Conservation (phyloP, 495 filamentous ascomycete species). For the Lasiosphaeria hispida region DNA sequence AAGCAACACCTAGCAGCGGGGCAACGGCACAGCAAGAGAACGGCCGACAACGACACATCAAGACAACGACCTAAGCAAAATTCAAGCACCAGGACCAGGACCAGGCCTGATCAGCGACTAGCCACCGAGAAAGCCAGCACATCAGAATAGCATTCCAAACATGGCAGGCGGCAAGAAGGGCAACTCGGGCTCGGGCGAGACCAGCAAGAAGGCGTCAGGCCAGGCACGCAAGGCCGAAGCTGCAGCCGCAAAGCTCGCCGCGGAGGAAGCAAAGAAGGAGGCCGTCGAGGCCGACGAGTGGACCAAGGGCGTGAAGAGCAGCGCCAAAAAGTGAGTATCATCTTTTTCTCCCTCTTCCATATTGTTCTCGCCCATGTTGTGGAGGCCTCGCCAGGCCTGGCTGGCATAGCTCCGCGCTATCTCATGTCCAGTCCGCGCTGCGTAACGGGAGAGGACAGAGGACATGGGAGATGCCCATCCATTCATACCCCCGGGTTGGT, state of each 20-base stretch:
- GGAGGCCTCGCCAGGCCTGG: neutral
- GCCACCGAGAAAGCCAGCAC: neutral
- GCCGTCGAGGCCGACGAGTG: conserved; percentile 74
- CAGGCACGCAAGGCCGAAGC: conserved; percentile 92
- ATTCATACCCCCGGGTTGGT: too few species aligned
- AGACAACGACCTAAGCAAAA: neutral
- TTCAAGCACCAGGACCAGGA: neutral
- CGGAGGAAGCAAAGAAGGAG: conserved; percentile 62
- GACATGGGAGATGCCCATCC: neutral
- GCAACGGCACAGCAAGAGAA: neutral
- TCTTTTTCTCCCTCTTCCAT: neutral
- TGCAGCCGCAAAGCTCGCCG: conserved; percentile 73
- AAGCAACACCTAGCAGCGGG: neutral
- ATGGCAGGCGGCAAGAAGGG: conserved; percentile 62
- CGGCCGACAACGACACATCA: neutral
- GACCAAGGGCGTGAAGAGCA: conserved; percentile 80
- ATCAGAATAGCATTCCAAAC: conserved; percentile 3
- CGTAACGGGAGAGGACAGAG: too few species aligned
- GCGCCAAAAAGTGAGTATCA: conserved; percentile 72
- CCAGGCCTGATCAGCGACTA: neutral
- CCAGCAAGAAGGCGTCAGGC: conserved; percentile 85
- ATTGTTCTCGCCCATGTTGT: neutral
- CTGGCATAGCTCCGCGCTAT: neutral
- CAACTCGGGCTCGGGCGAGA: conserved; percentile 51
- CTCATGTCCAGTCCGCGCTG: too few species aligned